Base-by-base conservation (phyloP, 345 rosid species). In the Citropsis articulata region DNA sequence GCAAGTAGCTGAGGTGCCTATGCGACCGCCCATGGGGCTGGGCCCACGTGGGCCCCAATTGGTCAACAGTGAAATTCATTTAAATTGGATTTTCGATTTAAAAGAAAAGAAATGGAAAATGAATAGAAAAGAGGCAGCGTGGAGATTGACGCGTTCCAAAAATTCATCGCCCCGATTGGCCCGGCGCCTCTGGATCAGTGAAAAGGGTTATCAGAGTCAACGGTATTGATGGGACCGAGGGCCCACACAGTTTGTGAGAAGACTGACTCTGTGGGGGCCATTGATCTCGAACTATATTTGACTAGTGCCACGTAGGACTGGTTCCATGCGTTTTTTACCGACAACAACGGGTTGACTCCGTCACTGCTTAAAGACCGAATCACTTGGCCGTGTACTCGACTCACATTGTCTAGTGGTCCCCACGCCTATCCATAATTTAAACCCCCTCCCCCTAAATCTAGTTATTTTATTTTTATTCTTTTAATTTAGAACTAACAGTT, bases 81-180 rank as follows among this genome's bases (percentile, higher is more conserved):
- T 45, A 45, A 45, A 45, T 12, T 42, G 2, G 1, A 42, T 10
- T 42, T 42, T 12, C 3, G 14, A 42, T 42, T 42, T 45, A 45
- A 45, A 13, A 45, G 50, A 45, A 42, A 45, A 45, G 50, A 45
- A 45, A 13, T 45, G 50, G 50, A 45, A 45, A 45, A 45, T 45
- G 50, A 13, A 45, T 12, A 45, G 50, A 45, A 42, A 45, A 13
- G 50, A 13, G 50, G 35, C 22, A 40, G 40, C 57, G 69, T 62
- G 80, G 71, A 77, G 80, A 75, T 81, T 76, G 87, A 85, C 87
- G 88, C 83, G 88, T 81, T 81, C 86, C 79, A 19, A 53, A 57
- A 69, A 59, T 73, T 60, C 83, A 78, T 73, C 79, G 78, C 79
- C 79, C 85, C 83, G 66, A 60, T 76, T 79, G 86, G 86, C 68